phyloP scores from a whole-genome alignment of 2,329 filamentous ascomycete species.

The Orbilia brochopaga region DNA sequence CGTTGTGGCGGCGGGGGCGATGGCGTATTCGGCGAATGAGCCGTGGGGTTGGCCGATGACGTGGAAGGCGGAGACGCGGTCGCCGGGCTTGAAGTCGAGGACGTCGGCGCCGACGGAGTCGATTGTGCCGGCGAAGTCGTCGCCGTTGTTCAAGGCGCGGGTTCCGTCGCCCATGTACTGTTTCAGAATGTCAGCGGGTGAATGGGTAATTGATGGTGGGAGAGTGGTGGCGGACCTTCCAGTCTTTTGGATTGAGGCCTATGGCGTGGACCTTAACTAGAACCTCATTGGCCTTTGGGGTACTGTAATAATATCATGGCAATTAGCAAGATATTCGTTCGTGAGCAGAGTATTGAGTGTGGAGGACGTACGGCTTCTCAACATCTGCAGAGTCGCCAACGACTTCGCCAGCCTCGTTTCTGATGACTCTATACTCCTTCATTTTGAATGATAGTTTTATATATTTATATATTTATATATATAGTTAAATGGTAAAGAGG shows the following conservation, averaged over 20 bases:
- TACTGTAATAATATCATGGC: constrained; percentile 11
- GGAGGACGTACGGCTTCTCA: constrained; percentile 31
- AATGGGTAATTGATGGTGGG: neutral
- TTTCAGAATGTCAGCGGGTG: neutral
- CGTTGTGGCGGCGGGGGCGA: constrained; percentile 59
- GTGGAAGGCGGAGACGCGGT: constrained; percentile 66
- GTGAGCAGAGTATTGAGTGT: neutral
- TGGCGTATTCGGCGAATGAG: constrained; percentile 59
- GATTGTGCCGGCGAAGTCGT: constrained; percentile 66
- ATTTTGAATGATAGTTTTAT: constrained; percentile 16
- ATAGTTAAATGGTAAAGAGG: too few species aligned
- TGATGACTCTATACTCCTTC: constrained; percentile 35
- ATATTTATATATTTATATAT: neutral
- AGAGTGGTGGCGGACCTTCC: neutral
- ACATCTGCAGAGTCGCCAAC: constrained; percentile 25
- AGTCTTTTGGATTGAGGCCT: constrained; percentile 53
- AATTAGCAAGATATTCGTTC: neutral
- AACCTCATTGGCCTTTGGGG: constrained; percentile 57
- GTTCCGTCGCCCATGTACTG: constrained; percentile 28
- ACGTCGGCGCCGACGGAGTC: constrained; percentile 65
- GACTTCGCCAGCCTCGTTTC: constrained; percentile 8
- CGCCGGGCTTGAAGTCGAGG: constrained; percentile 65
- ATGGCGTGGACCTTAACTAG: constrained; percentile 60
- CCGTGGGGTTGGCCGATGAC: constrained; percentile 55
- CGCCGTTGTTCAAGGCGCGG: constrained; percentile 60